These are phyloP conservation scores for Dictyostelium discoideum DNA, from an alignment of 78 protist genomes.

Conservation along the genomic window DNA sequence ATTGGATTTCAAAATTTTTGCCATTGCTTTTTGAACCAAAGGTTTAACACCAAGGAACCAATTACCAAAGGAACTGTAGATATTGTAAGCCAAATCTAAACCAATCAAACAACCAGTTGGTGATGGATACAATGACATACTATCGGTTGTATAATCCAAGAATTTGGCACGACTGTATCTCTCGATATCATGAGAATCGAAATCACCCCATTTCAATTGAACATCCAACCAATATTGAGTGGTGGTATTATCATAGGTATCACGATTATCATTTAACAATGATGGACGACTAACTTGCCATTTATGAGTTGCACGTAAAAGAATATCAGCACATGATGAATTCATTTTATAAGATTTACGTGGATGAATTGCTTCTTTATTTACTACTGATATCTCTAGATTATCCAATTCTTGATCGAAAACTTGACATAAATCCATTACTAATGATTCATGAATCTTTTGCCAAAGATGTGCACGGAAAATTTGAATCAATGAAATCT, in stretches of 20 bases:
- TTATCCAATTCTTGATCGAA: constrained; percentile 98
- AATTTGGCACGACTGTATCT: constrained; percentile 98
- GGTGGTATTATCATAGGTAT: constrained; percentile 93
- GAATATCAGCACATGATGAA: constrained; percentile 98
- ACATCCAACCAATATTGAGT: constrained; percentile 99
- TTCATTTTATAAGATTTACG: constrained; percentile 99
- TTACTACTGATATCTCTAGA: constrained; percentile 98
- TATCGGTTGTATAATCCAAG: constrained; percentile 99
- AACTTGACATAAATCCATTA: constrained; percentile 97
- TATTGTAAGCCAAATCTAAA: constrained; percentile 99
- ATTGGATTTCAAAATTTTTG: constrained; percentile 97
- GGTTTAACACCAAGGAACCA: constrained; percentile 98
- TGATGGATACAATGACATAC: constrained; percentile 99
- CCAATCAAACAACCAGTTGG: constrained; percentile 98
- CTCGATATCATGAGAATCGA: constrained; percentile 89
- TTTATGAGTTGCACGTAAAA: constrained; percentile 97
- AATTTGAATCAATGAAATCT: constrained; percentile 99
- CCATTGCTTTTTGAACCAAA: constrained; percentile 97
- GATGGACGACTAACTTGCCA: constrained; percentile 99
- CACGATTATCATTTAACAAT: constrained; percentile 94
- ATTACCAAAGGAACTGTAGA: constrained; percentile 97
- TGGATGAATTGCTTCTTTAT: constrained; percentile 99
- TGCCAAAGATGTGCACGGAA: constrained; percentile 99
- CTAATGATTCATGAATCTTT: constrained; percentile 99
- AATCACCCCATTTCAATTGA: constrained; percentile 97